phyloP scores from a whole-genome alignment of 352 stramenopile species.

The Thalassiosira hispida region DNA sequence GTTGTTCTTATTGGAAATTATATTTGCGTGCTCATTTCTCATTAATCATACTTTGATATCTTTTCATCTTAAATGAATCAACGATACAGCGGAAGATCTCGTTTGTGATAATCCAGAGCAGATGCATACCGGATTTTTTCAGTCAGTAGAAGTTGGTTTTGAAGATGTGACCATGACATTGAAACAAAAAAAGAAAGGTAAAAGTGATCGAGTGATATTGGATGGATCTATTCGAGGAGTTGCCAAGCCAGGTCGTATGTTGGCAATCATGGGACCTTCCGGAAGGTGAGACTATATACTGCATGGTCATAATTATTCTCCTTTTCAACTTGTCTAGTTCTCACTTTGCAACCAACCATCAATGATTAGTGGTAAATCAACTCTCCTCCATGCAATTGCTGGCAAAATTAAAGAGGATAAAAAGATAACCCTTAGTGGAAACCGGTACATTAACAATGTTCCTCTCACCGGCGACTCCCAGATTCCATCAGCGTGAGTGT shows the following conservation, averaged over 20 bases:
- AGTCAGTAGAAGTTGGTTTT: slow-evolving; percentile 74
- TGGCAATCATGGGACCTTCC: slow-evolving; percentile 77
- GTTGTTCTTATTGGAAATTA: too few relatives aligned
- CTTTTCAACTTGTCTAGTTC: not conserved
- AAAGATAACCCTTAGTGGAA: slow-evolving; percentile 63
- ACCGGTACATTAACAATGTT: slow-evolving; percentile 73
- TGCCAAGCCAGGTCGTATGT: slow-evolving; percentile 74
- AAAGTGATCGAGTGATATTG: slow-evolving; percentile 64
- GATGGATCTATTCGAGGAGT: slow-evolving; percentile 73
- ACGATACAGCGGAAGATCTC: slow-evolving; percentile 45
- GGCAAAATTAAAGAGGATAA: slow-evolving; percentile 73
- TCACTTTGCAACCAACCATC: too few relatives aligned
- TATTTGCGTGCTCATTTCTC: slow-evolving; percentile 1
- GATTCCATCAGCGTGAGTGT: slow-evolving; percentile 55
- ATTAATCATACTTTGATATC: not conserved
- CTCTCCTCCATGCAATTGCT: slow-evolving; percentile 70
- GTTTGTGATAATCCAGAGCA: slow-evolving; percentile 53
- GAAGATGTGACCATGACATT: slow-evolving; percentile 68
- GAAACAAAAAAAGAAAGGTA: slow-evolving; percentile 64
- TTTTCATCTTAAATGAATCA: not conserved
- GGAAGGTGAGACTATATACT: slow-evolving; percentile 28
- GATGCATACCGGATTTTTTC: slow-evolving; percentile 44
- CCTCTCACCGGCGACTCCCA: slow-evolving; percentile 62
- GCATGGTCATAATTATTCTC: not conserved
- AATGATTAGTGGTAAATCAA: slow-evolving; percentile 70